A percentile compares a stretch with the other conserved stretches of the same genome.
Evolutionary conservation across 2,329 filamentous ascomycete genomes (phyloP).

Genomic region (Hirsutella thompsonii): DNA sequence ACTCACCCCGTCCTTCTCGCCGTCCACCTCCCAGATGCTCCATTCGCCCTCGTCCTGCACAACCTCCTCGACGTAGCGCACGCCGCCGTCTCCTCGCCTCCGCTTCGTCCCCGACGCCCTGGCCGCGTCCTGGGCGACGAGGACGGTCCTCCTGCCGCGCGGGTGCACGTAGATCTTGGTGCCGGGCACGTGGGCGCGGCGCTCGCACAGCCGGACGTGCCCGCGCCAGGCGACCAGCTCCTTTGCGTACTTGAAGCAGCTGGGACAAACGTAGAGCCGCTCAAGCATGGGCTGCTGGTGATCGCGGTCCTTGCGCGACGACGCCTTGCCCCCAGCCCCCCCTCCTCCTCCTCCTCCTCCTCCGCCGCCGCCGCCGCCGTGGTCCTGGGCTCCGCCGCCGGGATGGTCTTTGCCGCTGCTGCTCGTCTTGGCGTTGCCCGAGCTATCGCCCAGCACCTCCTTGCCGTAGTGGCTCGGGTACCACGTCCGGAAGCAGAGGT

Average conservation of each 20-base stretch:
- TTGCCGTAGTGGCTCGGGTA: conserved; percentile 84
- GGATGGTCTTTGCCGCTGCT: not conserved
- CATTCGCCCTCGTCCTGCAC: conserved; percentile 56
- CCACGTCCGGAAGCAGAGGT: conserved; percentile 78
- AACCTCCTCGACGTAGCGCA: conserved; percentile 28
- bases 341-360: no score
- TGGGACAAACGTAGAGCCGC: conserved; percentile 73
- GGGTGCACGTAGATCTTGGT: conserved; percentile 60
- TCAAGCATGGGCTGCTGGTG: conserved; percentile 36
- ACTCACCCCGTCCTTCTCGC: conserved; percentile 63
- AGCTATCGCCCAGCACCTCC: conserved; percentile 47
- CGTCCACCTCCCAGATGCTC: conserved; percentile 86
- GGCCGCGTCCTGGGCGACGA: conserved; percentile 17
- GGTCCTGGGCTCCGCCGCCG: conserved; percentile 10
- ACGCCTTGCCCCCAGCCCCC: conserved; percentile 12
- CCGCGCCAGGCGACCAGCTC: conserved; percentile 45
- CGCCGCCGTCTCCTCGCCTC: conserved; percentile 20
- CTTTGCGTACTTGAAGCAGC: conserved; percentile 85
- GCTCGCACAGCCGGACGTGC: conserved; percentile 46
- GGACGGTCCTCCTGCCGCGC: conserved; percentile 26
- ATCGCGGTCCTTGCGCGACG: conserved; percentile 21
- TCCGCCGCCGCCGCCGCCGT: conserved; percentile 13
- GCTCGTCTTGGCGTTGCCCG: conserved; percentile 11
- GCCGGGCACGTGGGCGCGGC: conserved; percentile 43
- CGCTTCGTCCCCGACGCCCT: conserved; percentile 22